Evolutionary conservation across 1,139 yeast genomes (phyloP), one percentile per base, ranked within the genome.

Genomic region (Arxiozyma slooffiae): DNA sequence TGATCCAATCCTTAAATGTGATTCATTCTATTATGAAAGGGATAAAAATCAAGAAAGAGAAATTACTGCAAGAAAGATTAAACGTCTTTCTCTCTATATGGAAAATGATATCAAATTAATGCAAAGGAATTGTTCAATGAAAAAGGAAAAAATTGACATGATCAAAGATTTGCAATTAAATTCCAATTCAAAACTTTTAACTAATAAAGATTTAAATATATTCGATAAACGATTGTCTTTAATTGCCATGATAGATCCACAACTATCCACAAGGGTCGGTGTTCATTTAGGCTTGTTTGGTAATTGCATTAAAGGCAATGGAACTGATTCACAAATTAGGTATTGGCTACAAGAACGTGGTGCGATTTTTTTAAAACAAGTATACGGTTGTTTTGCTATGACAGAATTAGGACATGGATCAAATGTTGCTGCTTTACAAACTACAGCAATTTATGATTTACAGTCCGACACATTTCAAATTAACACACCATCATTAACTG

Each of bases 351-450:
- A 72, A 53, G 80, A 80, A 60, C 76, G 82, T 61, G 96, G 94
- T 55, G 86, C 95, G 14, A 71, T 75, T 21, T 70, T 71, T 55
- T 70, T 85, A 52, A 80, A 77, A 60, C 82, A 79, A 51, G 78
- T 89, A 55, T 87, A 85, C 63, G 96, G 96, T 17, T 88, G 96
- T 71, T 89, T 89, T 67, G 88, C 87, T 50, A 88, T 89, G 96
- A 89, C 96, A 22, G 97, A 89, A 70, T 72, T 89, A 65, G 96
- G 89, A 14, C 97, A 89, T 65, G 97, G 97, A 43, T 86, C 96
- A 38, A 88, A 89, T 63, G 96, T 89, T 39, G 95, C 96, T 16
- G 94, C 87, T 44, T 74, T 88, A 57, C 95, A 89, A 70, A 89
- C 96, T n/a, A 85, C 90, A 34, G 96, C 96, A 21, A 82, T 85